Conservation (phyloP, 2,329 filamentous ascomycete genomes). For the Hypomyces rosellus region DNA sequence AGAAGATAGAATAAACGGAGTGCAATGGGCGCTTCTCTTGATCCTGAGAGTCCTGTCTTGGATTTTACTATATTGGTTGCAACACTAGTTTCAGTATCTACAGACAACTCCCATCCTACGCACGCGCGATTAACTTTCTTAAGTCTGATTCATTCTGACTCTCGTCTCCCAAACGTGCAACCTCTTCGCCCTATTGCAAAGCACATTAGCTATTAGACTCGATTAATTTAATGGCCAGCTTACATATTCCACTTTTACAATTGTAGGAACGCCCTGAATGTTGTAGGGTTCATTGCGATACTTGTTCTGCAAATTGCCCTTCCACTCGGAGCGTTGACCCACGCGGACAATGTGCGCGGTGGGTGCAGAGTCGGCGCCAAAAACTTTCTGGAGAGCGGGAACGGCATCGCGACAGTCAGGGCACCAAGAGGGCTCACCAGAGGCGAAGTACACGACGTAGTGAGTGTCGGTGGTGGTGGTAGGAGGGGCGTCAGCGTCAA, state of each 20-base stretch:
- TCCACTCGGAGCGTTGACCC: slow-evolving; percentile 19
- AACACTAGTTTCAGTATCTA: too few species aligned
- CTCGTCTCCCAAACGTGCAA: slow-evolving; percentile 22
- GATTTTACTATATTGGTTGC: too few species aligned
- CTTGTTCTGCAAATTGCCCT: slow-evolving; percentile 19
- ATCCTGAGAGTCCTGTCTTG: too few species aligned
- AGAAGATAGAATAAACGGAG: too few species aligned
- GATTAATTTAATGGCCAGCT: not conserved
- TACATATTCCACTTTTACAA: slow-evolving; percentile 22
- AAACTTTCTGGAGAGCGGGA: slow-evolving; percentile 21
- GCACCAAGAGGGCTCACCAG: slow-evolving; percentile 39
- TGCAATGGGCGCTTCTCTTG: too few species aligned
- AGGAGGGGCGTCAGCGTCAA: slow-evolving; percentile 20
- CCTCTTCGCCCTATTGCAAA: slow-evolving; percentile 18
- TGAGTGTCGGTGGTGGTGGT: slow-evolving; percentile 19
- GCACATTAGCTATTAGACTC: not conserved
- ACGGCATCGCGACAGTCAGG: slow-evolving; percentile 36
- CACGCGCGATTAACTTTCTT: slow-evolving; percentile 15
- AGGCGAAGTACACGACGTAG: slow-evolving; percentile 26
- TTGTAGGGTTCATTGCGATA: slow-evolving; percentile 21
- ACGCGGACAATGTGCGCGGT: slow-evolving; percentile 22
- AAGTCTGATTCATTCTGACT: slow-evolving; percentile 22
- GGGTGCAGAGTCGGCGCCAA: slow-evolving; percentile 18
- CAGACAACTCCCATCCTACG: too few species aligned
- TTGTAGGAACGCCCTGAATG: slow-evolving; percentile 21